Conservation (phyloP, 352 stramenopile species). For the Globisporangium ultimum region DNA sequence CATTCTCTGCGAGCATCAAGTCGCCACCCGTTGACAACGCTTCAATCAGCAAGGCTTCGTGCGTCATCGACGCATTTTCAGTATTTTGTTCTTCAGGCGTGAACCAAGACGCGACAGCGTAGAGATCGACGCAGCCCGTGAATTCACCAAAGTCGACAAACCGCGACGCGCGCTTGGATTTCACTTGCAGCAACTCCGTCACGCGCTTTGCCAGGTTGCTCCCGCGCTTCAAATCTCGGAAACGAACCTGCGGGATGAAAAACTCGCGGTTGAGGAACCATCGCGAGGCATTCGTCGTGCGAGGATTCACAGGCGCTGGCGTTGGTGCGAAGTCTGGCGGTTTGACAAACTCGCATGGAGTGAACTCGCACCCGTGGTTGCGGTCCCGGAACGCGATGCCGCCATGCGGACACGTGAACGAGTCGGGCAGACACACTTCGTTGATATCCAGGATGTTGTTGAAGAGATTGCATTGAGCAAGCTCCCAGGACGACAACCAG, state of each 20-base stretch:
- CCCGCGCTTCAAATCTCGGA: constrained; percentile 19
- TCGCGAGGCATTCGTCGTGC: constrained; percentile 8
- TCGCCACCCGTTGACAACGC: constrained; percentile 11
- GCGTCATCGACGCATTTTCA: constrained; percentile 3
- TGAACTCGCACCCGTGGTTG: constrained; percentile 37
- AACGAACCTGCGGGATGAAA: constrained; percentile 20
- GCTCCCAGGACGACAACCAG: not conserved
- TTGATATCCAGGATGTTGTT: constrained; percentile 24
- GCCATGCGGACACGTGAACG: constrained; percentile 33
- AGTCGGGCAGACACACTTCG: constrained; percentile 35
- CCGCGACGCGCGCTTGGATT: constrained; percentile 8
- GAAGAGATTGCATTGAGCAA: constrained; percentile 2
- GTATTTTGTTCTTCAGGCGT: not conserved
- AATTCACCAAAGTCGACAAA: constrained; percentile 7
- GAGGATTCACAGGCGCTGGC: constrained; percentile 10
- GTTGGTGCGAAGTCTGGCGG: constrained; percentile 2
- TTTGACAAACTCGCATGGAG: constrained; percentile 33
- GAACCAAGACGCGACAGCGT: constrained; percentile 2
- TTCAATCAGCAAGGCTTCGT: constrained; percentile 9
- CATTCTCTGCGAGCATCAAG: constrained; percentile 3
- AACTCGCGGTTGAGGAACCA: constrained; percentile 48
- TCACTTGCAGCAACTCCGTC: constrained; percentile 7
- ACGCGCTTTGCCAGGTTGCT: constrained; percentile 13
- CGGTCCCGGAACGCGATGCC: constrained; percentile 31
- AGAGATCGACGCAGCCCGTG: not conserved